Conservation (phyloP, 2,329 filamentous ascomycete genomes). For the Phialemoniopsis sp. region DNA sequence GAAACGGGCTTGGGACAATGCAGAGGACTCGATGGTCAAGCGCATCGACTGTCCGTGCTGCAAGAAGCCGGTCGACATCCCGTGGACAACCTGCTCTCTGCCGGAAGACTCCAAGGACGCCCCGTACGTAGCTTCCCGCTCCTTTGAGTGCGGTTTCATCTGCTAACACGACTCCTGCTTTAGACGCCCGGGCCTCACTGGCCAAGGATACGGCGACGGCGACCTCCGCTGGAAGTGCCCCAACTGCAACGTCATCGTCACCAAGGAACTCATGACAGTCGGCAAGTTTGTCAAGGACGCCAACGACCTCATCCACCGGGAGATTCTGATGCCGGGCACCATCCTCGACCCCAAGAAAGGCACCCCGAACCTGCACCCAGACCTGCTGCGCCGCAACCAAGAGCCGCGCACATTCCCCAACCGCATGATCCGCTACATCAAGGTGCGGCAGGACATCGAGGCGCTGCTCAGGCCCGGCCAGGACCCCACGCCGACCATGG, state of each 20-base stretch:
- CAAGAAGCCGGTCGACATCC: constrained; percentile 30
- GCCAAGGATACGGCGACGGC: constrained; percentile 58
- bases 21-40: constrained; percentile 44
- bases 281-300: constrained; percentile 58
- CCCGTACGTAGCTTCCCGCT: constrained; percentile 10
- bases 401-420: constrained; percentile 51
- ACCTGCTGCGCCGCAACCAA: constrained; percentile 10
- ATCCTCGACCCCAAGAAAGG: constrained; percentile 52
- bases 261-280: constrained; percentile 56
- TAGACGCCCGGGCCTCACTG: constrained; percentile 27
- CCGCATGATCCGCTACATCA: constrained; percentile 45
- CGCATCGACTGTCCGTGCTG: constrained; percentile 54
- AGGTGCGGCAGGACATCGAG: constrained; percentile 27
- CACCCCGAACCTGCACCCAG: constrained; percentile 30
- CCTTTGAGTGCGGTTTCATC: no score
- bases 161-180: no score
- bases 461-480: constrained; percentile 14
- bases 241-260: constrained; percentile 44
- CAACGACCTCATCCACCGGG: constrained; percentile 35
- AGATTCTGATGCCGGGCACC: constrained; percentile 63
- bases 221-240: constrained; percentile 48
- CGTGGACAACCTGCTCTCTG: constrained; percentile 55
- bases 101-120: constrained; percentile 26
- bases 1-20: constrained; percentile 54
- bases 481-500: constrained; percentile 37